phyloP scores from a whole-genome alignment of 768 basidiomycete species.

The Asterophora parasitica region DNA sequence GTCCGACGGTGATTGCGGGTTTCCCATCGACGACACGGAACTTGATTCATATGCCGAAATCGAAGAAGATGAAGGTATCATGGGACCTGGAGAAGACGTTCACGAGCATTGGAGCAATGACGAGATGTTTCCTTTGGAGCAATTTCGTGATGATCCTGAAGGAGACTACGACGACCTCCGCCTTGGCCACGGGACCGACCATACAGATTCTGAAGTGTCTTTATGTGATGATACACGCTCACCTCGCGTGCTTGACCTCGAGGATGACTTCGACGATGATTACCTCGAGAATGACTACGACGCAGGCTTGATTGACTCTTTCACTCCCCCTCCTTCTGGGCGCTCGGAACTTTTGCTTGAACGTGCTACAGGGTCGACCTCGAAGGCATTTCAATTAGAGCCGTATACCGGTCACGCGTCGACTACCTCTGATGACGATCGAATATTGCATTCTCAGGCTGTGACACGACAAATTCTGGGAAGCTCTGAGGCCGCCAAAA shows the following conservation, averaged over 20 bases:
- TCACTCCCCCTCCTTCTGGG: not conserved
- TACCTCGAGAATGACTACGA: too few relatives aligned
- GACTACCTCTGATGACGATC: conserved; percentile 6
- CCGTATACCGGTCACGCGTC: conserved; percentile 8
- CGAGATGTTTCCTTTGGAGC: conserved; percentile 6
- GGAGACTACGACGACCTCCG: not conserved
- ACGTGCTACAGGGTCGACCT: conserved; percentile 1
- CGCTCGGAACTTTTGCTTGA: not conserved
- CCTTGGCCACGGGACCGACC: not conserved
- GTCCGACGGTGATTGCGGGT: conserved; percentile 8
- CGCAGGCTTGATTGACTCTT: not conserved
- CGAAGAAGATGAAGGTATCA: not conserved
- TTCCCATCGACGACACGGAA: conserved; percentile 4
- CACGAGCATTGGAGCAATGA: conserved; percentile 9
- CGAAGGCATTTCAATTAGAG: not conserved
- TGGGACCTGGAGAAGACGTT: not conserved
- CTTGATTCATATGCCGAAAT: conserved; percentile 4
- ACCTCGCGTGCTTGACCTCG: conserved; percentile 11
- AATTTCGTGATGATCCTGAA: not conserved
- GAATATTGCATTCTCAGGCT: conserved; percentile 8
- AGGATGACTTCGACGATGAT: not conserved
- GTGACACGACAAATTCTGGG: conserved; percentile 1
- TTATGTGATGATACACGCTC: not conserved
- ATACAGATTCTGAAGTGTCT: not conserved
- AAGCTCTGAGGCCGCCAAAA: conserved; percentile 6